Percentiles rank a stretch among this genome's conserved stretches.
phyloP scores from a whole-genome alignment of 2,329 filamentous ascomycete species.

The Akanthomyces muscarius region DNA sequence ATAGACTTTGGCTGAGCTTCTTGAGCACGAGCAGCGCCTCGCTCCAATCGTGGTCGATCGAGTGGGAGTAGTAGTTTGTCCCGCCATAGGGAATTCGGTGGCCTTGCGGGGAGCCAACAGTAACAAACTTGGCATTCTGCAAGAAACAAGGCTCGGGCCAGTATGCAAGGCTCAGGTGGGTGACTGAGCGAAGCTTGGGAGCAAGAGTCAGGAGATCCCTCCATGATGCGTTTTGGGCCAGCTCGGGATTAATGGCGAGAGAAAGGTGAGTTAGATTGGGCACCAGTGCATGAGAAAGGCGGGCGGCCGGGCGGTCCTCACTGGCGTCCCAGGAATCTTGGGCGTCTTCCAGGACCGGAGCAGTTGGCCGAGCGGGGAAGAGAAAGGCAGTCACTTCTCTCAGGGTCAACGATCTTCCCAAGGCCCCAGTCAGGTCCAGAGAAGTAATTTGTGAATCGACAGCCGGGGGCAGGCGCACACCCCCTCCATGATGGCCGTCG shows the following conservation, averaged over 20 bases:
- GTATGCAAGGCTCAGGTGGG: constrained; percentile 57
- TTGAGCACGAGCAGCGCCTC: constrained; percentile 55
- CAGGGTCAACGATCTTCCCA: constrained; percentile 48
- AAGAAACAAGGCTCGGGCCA: constrained; percentile 60
- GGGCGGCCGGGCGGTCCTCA: constrained; percentile 24
- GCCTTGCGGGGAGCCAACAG: constrained; percentile 43
- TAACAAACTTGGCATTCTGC: constrained; percentile 47
- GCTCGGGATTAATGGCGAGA: constrained; percentile 44
- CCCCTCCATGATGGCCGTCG: constrained; percentile 21
- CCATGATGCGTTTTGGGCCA: constrained; percentile 46
- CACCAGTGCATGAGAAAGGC: constrained; percentile 39
- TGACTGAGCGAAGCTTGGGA: constrained; percentile 49
- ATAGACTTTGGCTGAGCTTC: constrained; percentile 50
- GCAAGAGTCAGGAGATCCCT: constrained; percentile 54
- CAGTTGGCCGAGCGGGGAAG: constrained; percentile 34
- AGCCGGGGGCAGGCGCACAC: neutral
- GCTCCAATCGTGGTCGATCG: constrained; percentile 55
- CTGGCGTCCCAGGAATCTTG: constrained; percentile 53
- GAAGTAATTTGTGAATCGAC: constrained; percentile 34
- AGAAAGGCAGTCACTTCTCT: constrained; percentile 51
- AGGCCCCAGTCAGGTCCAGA: constrained; percentile 51
- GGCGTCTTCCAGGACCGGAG: constrained; percentile 26
- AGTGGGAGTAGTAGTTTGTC: constrained; percentile 55
- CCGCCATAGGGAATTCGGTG: constrained; percentile 48
- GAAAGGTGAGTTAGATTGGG: constrained; percentile 59